Conservation (phyloP, 495 filamentous ascomycete genomes). For the Aspergillus ellipticus region DNA sequence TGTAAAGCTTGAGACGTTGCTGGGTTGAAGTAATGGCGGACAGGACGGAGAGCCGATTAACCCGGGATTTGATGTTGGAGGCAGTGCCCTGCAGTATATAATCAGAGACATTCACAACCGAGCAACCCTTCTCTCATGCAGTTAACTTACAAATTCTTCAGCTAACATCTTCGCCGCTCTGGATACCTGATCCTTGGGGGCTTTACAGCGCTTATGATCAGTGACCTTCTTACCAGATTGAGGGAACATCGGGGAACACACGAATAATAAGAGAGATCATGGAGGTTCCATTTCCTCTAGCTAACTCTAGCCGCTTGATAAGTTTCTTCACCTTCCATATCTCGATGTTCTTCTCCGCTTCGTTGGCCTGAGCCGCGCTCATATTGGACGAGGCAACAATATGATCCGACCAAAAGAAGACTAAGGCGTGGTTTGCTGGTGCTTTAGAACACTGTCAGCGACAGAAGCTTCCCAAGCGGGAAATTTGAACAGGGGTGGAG, state of each 20-base stretch:
- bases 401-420: slow-evolving; percentile 27
- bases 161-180: slow-evolving; percentile 98
- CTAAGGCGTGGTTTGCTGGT: slow-evolving; percentile 9
- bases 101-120: neutral
- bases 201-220: slow-evolving; percentile 38
- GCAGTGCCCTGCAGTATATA: slow-evolving; percentile 69
- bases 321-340: slow-evolving; percentile 95
- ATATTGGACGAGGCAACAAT: slow-evolving; percentile 60
- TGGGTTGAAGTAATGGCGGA: slow-evolving; percentile 98
- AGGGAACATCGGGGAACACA: slow-evolving; percentile 44
- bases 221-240: slow-evolving; percentile 9
- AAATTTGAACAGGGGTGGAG: neutral
- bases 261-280: slow-evolving; percentile 99
- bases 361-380: slow-evolving; percentile 83
- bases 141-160: slow-evolving; percentile 88
- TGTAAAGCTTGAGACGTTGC: slow-evolving; percentile 97
- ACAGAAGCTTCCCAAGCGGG: neutral
- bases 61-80: slow-evolving; percentile 98
- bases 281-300: slow-evolving; percentile 90
- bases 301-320: slow-evolving; percentile 91
- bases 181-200: slow-evolving; percentile 96
- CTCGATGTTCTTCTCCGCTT: slow-evolving; percentile 95
- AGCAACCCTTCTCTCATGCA: neutral
- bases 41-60: slow-evolving; percentile 95
- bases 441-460: slow-evolving; percentile 5